Evolutionary conservation across 176 grass and related monocot species (phyloP), one percentile per base, ranked within the genome.

Genomic region (Ensete ventricosum): DNA sequence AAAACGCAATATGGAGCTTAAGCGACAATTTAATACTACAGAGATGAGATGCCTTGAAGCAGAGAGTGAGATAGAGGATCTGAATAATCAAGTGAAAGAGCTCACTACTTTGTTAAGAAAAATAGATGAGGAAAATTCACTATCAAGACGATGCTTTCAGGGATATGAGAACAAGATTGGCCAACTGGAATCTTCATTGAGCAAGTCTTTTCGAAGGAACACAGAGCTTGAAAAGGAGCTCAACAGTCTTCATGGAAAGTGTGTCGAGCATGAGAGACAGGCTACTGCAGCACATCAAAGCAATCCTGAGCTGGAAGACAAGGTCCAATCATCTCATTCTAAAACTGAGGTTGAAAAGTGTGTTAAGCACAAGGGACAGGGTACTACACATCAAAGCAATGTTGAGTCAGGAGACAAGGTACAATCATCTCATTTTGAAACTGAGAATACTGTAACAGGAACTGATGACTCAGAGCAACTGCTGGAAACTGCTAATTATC

Each of bases 1-100:
- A 64, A 86, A 83, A 63, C 86, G 74, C 71, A 81, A 67, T 34
- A 82, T 64, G 24, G 75, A 83, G 52, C 54, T 87, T 19, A 78
- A 87, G 54, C 55, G 73, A 73, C 69, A 63, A 62, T 2, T 80
- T 51, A 63, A 64, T 48, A 26, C 14, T 69, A 54, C 66, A 58
- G 77, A 71, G 26, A n/a, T 71, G 14, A 79, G 43, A 50, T 50
- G 17, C 64, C 26, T 79, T 59, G 65, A 79, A 48, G 64, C 77
- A 24, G 64, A 79, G 8, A 70, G 53, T 48, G 66, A 69, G 22
- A 55, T 69, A 9, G 50, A 80, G 62, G 78, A 72, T 19, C 67
- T 72, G 25, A 52, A 62, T 16, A 11, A 72, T 55, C 25, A 78
- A 78, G 54, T 69, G 50, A 55, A 53, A 68, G 24, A 79, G 53